Conservation (phyloP, 768 basidiomycete genomes). For the Rhodotorula babjevae region DNA sequence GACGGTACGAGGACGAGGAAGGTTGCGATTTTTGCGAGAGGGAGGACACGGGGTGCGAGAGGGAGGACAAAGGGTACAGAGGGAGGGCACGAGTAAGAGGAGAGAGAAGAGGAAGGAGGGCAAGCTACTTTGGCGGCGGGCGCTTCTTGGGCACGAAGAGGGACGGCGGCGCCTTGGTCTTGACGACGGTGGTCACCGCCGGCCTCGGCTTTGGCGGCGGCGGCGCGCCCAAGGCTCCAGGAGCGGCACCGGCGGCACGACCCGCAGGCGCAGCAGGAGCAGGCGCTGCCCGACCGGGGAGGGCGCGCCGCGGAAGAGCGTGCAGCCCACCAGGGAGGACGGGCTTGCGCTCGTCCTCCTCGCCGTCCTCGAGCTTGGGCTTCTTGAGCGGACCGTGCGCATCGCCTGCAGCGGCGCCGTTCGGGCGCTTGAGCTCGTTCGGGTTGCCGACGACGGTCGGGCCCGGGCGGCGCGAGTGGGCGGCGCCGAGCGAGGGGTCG, state of each 20-base stretch:
- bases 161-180: conserved; percentile 23
- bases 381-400: conserved; percentile 3
- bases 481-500: not conserved
- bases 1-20: too few relatives aligned
- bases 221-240: not conserved
- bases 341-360: not conserved
- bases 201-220: not conserved
- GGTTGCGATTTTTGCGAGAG: too few relatives aligned
- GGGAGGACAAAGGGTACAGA: not conserved
- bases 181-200: not conserved
- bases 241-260: too few relatives aligned
- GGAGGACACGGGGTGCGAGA: not conserved
- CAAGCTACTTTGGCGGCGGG: not conserved
- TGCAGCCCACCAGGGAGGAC: not conserved
- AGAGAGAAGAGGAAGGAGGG: not conserved
- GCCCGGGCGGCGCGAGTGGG: not conserved
- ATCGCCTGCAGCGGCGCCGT: not conserved
- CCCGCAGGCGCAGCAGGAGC: not conserved
- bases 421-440: not conserved
- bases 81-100: not conserved
- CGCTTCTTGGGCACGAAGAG: conserved; percentile 29
- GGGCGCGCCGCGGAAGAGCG: not conserved
- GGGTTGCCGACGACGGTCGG: not conserved
- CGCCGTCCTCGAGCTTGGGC: conserved; percentile 16
- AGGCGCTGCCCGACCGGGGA: not conserved